Percentiles rank a stretch among this genome's conserved stretches.
phyloP scores from a whole-genome alignment of 768 basidiomycete species.

The Lactarius tabidus region DNA sequence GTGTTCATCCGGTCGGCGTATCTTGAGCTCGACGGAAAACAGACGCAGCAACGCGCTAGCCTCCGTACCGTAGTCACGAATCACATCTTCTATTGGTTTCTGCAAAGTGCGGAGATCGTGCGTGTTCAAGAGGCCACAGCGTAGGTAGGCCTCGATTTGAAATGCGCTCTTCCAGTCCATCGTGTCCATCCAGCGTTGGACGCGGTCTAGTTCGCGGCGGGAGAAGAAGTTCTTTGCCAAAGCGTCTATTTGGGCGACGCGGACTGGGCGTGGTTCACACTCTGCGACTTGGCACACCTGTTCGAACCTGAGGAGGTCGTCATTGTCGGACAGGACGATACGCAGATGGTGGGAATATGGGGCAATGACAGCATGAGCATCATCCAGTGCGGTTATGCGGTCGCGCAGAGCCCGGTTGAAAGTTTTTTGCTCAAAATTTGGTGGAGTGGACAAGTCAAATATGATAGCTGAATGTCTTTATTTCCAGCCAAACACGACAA shows the following conservation, averaged over 20 bases:
- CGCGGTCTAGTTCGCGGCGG: slow-evolving; percentile 40
- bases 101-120: slow-evolving; percentile 44
- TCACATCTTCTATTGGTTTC: slow-evolving; percentile 42
- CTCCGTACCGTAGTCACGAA: slow-evolving; percentile 30
- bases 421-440: slow-evolving; percentile 55
- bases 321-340: slow-evolving; percentile 50
- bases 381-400: slow-evolving; percentile 56
- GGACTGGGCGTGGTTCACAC: slow-evolving; percentile 32
- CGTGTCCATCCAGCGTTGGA: slow-evolving; percentile 42
- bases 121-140: slow-evolving; percentile 60
- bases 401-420: slow-evolving; percentile 55
- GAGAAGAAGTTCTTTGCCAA: slow-evolving; percentile 48
- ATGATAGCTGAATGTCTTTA: slow-evolving; percentile 5
- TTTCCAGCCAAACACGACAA: background rate
- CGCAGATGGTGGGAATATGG: slow-evolving; percentile 72
- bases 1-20: slow-evolving; percentile 40
- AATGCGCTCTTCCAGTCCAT: slow-evolving; percentile 69
- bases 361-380: slow-evolving; percentile 54
- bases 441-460: slow-evolving; percentile 40
- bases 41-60: slow-evolving; percentile 50
- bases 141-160: slow-evolving; percentile 68
- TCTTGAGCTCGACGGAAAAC: slow-evolving; percentile 48
- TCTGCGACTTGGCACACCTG: slow-evolving; percentile 51
- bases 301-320: slow-evolving; percentile 49
- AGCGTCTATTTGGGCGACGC: slow-evolving; percentile 44